Conservation (phyloP, 2,329 filamentous ascomycete species). For the Lachnellula hyalina region DNA sequence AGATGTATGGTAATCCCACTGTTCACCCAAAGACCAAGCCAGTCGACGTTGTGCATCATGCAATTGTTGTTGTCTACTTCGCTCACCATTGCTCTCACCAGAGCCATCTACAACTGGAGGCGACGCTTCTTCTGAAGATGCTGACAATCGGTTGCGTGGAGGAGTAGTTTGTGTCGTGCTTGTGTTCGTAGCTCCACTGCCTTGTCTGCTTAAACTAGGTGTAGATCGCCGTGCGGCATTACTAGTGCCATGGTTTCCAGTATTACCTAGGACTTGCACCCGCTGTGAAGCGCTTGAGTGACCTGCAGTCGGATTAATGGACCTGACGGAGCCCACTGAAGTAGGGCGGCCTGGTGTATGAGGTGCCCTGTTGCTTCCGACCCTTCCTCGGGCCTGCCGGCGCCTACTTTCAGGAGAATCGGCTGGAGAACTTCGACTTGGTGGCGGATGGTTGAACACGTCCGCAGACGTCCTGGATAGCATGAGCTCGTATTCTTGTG, state of each 20-base stretch:
- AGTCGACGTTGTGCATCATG: neutral
- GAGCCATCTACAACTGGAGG: slow-evolving; percentile 13
- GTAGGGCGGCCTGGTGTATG: slow-evolving; percentile 18
- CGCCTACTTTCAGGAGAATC: slow-evolving; percentile 23
- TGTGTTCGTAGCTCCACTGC: neutral
- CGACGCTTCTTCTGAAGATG: slow-evolving; percentile 8
- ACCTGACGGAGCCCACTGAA: slow-evolving; percentile 21
- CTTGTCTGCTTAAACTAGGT: slow-evolving; percentile 6
- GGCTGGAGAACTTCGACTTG: slow-evolving; percentile 7
- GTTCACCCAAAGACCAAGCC: neutral
- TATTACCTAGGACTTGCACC: neutral
- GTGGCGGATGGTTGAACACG: slow-evolving; percentile 9
- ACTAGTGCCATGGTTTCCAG: neutral
- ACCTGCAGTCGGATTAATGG: slow-evolving; percentile 3
- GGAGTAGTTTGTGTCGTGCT: slow-evolving; percentile 1
- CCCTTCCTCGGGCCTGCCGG: slow-evolving; percentile 21
- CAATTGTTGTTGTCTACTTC: neutral
- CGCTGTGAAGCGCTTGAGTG: slow-evolving; percentile 4
- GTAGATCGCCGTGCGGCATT: slow-evolving; percentile 6
- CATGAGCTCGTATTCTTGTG: slow-evolving; percentile 10
- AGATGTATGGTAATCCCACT: neutral
- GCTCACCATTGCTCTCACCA: neutral
- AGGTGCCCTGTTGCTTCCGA: slow-evolving; percentile 13
- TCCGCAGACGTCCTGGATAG: slow-evolving; percentile 9
- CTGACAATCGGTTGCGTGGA: neutral